Evolutionary conservation across 2,329 filamentous ascomycete genomes (phyloP), one percentile per base, ranked within the genome.

Genomic region (Microthyrium microscopicum): DNA sequence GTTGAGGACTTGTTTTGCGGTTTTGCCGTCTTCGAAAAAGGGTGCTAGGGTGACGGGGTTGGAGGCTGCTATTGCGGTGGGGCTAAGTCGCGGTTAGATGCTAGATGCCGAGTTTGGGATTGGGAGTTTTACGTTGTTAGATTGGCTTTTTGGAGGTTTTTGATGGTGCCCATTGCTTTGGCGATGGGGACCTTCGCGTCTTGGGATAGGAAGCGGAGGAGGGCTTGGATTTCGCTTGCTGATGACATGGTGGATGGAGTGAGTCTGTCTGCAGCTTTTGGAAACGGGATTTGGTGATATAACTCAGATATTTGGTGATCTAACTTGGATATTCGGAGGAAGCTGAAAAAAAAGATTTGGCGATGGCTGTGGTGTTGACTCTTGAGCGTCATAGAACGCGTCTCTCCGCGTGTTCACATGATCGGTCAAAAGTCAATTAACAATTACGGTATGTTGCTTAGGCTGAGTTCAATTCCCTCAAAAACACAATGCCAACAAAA

Each of bases 201-300:
- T 49, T 69, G 61, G 1, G 64, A 64, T 17, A 73, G 52, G 41
- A 74, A 73, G 9, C 68, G 64, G 21, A 73, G 52, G 11, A 73
- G 47, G 11, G 50, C 43, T 45, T 65, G 61, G 4, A 64, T 42
- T 27, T 60, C 53, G 18, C 21, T 28, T 34, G 33, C 17, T 17
- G 21, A 33, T 5, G 35, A 17, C 35, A 37, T 37, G 26, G 11
- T 3, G 16, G 8, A 27, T 17, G 22, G n/a, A n/a, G n/a, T n/a
- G n/a, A n/a, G n/a, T n/a, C n/a, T n/a, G n/a, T n/a, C n/a, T n/a
- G n/a, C n/a, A n/a, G n/a, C n/a, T n/a, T n/a, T n/a, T n/a, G n/a
- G n/a, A n/a, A n/a, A n/a, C n/a, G n/a, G n/a, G n/a, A n/a, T n/a
- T n/a, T n/a, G n/a, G n/a, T n/a, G n/a, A n/a, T n/a, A n/a, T n/a